These are phyloP conservation scores for Diaporthe sp. DNA, from an alignment of 2,329 filamentous ascomycete genomes.

Conservation along the genomic window DNA sequence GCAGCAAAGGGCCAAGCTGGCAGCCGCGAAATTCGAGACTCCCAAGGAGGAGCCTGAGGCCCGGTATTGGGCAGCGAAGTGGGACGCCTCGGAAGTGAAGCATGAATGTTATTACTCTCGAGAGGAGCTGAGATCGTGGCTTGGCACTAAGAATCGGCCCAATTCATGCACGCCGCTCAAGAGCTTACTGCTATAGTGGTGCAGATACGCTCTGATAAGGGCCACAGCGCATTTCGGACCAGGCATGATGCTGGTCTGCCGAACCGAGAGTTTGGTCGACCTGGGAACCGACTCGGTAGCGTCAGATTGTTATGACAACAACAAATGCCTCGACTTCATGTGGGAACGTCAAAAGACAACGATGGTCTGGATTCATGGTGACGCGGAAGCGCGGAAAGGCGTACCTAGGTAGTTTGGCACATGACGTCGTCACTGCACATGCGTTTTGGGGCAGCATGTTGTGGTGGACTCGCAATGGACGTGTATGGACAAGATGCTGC, in stretches of 20 bases:
- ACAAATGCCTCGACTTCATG: neutral
- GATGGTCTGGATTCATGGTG: neutral
- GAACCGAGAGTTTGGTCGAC: slow-evolving; percentile 26
- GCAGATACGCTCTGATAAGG: slow-evolving; percentile 5
- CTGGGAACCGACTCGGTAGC: slow-evolving; percentile 27
- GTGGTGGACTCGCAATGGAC: neutral
- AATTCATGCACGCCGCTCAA: slow-evolving; percentile 17
- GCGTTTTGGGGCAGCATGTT: too few relatives aligned
- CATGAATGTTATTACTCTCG: slow-evolving; percentile 25
- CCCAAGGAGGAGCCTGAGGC: neutral
- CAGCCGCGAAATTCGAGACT: neutral
- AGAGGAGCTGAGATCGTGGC: slow-evolving; percentile 12
- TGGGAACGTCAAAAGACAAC: neutral
- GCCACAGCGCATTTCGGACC: slow-evolving; percentile 12
- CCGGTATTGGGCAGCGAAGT: slow-evolving; percentile 29
- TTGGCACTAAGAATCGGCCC: slow-evolving; percentile 23
- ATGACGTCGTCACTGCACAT: too few relatives aligned
- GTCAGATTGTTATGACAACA: slow-evolving; percentile 24
- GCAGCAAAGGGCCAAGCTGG: slow-evolving; percentile 3
- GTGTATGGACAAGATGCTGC: neutral
- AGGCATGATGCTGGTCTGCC: slow-evolving; percentile 19
- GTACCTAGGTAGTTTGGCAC: too few relatives aligned
- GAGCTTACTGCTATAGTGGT: neutral
- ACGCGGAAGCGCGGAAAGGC: too few relatives aligned
- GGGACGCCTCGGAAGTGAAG: slow-evolving; percentile 31